Evolutionary conservation across 179 eudicot genomes (phyloP).

Genomic region (Patellifolia procumbens): DNA sequence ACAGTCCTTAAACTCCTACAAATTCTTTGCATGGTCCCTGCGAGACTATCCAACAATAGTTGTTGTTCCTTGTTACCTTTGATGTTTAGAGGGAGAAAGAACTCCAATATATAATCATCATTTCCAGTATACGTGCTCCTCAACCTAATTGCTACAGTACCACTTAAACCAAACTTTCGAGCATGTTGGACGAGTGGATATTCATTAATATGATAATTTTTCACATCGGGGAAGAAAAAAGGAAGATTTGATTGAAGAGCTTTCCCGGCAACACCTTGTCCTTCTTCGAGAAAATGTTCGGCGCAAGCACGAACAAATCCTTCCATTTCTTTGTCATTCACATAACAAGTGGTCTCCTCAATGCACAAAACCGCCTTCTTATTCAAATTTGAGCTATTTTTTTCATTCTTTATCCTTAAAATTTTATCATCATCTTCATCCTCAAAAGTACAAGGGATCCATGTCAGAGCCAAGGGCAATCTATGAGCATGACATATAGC

Average conservation of each 20-base stretch:
- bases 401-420: slow-evolving; percentile 39
- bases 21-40: slow-evolving; percentile 73
- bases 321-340: slow-evolving; percentile 54
- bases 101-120: slow-evolving; percentile 83
- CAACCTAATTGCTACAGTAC: slow-evolving; percentile 82
- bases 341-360: slow-evolving; percentile 69
- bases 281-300: slow-evolving; percentile 80
- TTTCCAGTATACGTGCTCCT: slow-evolving; percentile 72
- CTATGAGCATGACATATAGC: slow-evolving; percentile 78
- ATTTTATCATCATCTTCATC: slow-evolving; percentile 45
- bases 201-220: slow-evolving; percentile 61
- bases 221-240: slow-evolving; percentile 69
- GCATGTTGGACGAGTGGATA: slow-evolving; percentile 95
- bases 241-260: slow-evolving; percentile 81
- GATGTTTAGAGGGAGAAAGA: slow-evolving; percentile 71
- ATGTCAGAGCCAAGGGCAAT: slow-evolving; percentile 84
- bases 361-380: slow-evolving; percentile 53
- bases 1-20: slow-evolving; percentile 75
- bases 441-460: slow-evolving; percentile 73
- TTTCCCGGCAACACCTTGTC: slow-evolving; percentile 87
- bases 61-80: slow-evolving; percentile 79
- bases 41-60: slow-evolving; percentile 69
- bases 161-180: slow-evolving; percentile 67
- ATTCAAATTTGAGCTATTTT: slow-evolving; percentile 29
- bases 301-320: slow-evolving; percentile 75